Base-by-base conservation (phyloP, 306 rosid species). In the Erythrophleum fordii region DNA sequence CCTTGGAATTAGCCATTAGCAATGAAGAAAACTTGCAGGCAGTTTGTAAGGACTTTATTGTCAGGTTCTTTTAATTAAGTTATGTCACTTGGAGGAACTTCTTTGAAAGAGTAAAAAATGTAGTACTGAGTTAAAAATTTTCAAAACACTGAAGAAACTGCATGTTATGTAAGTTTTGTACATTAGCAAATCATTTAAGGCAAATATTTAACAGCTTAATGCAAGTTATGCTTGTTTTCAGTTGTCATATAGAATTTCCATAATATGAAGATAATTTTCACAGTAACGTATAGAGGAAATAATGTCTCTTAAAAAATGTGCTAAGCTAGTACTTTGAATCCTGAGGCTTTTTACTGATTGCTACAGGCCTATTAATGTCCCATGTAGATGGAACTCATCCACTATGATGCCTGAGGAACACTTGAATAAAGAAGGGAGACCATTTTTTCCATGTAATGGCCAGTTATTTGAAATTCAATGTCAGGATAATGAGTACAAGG, bases 361-460 rank as follows among this genome's bases (percentile, higher is more conserved):
- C 62, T 39, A 58, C 90, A 90, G 97, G 90, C 97, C 95, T 71
- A 83, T 86, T 51, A 90, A 85, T 83, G 86, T 88, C 65, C 86
- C 91, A 82, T 79, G 85, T 76, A 88, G 89, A 86, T 89, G 94
- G 93, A 88, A 85, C 82, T 90, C 97, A 26, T 69, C 84, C 53
- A 75, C 81, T 8, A 61, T 79, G 85, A 64, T 86, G 86, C 80
- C 86, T 13, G 85, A 87, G 71, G 92, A 87, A 77, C 41, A 72
- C 55, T 73, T 84, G 35, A 83, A 72, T 76, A 86, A 85, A 82
- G 92, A 84, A 81, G 88, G 80, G 70, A 65, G 68, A 62, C 78
- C 92, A 23, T 18, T 52, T 70, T 81, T 79, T 83, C 83, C 85
- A 20, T 82, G 76, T 59, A 78, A 80, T 62, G 69, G 23, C 55